phyloP scores from a whole-genome alignment of 169 alveolate genomes.

The Plasmodium billcollinsi region DNA sequence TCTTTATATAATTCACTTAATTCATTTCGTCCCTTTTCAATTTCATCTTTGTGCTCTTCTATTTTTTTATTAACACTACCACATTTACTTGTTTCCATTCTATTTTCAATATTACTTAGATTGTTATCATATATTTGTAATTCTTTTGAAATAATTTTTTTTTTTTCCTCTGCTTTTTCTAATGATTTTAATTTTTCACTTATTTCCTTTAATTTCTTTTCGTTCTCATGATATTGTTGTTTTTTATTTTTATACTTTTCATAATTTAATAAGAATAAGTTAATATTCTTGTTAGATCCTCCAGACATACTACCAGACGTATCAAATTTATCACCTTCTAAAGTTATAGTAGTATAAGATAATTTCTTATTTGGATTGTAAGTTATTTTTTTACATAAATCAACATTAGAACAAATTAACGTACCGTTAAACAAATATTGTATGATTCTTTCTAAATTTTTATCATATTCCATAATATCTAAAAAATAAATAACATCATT shows the following conservation, averaged over 20 bases:
- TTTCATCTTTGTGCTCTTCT: slow-evolving; percentile 47
- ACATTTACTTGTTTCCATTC: slow-evolving; percentile 76
- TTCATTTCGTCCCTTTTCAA: slow-evolving; percentile 74
- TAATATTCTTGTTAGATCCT: slow-evolving; percentile 88
- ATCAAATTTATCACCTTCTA: slow-evolving; percentile 94
- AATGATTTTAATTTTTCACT: slow-evolving; percentile 45
- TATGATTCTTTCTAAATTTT: slow-evolving; percentile 83
- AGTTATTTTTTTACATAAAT: slow-evolving; percentile 90
- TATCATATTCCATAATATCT: slow-evolving; percentile 84
- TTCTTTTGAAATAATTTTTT: slow-evolving; percentile 72
- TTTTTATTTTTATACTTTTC: slow-evolving; percentile 72
- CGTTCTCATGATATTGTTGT: slow-evolving; percentile 55
- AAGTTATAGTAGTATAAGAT: slow-evolving; percentile 89
- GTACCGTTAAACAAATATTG: slow-evolving; percentile 89
- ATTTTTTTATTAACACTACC: slow-evolving; percentile 68
- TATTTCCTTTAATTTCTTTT: slow-evolving; percentile 60
- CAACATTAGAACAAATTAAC: slow-evolving; percentile 87
- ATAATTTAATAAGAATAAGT: slow-evolving; percentile 74
- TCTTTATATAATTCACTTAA: slow-evolving; percentile 76
- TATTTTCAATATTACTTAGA: slow-evolving; percentile 75
- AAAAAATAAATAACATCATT: slow-evolving; percentile 72
- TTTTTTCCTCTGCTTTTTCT: slow-evolving; percentile 77
- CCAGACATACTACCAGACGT: slow-evolving; percentile 94
- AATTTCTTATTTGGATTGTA: slow-evolving; percentile 84
- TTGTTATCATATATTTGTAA: slow-evolving; percentile 73